Percentiles rank a stretch among this genome's conserved stretches.
These are phyloP conservation scores for Fusarium albosuccineum DNA, from an alignment of 2,329 filamentous ascomycete species.

Conservation along the genomic window DNA sequence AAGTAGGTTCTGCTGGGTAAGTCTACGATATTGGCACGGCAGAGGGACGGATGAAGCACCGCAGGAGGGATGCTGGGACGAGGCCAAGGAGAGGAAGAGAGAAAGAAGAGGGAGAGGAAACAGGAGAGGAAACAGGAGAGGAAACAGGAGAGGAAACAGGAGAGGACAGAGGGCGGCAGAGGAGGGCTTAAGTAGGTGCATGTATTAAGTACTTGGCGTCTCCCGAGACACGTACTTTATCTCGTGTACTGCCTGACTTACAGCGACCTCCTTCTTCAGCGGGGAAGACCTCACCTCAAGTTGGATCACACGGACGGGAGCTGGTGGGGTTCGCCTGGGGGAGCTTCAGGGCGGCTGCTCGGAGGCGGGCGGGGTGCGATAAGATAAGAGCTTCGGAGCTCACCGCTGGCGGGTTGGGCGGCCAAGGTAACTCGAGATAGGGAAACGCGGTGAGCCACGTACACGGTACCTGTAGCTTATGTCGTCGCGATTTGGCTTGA, in stretches of 20 bases:
- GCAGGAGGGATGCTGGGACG: slow-evolving; percentile 41
- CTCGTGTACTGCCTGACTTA: slow-evolving; percentile 35
- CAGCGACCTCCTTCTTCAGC: slow-evolving; percentile 14
- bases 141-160: slow-evolving; percentile 11
- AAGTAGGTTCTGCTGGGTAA: slow-evolving; percentile 7
- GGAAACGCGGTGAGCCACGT: slow-evolving; percentile 33
- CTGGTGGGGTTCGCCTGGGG: slow-evolving; percentile 29
- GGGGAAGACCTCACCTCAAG: slow-evolving; percentile 7
- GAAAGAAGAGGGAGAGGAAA: slow-evolving; percentile 18
- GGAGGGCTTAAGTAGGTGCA: slow-evolving; percentile 35
- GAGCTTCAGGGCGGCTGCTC: slow-evolving; percentile 36
- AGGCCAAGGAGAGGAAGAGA: slow-evolving; percentile 41
- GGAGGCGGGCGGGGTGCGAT: slow-evolving; percentile 43
- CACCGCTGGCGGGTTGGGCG: slow-evolving; percentile 27
- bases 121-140: not conserved
- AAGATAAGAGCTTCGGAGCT: slow-evolving; percentile 50
- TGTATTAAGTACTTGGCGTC: slow-evolving; percentile 24
- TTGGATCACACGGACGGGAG: slow-evolving; percentile 37
- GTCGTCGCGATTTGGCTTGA: not conserved
- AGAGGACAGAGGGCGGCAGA: not conserved
- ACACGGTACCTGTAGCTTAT: not conserved
- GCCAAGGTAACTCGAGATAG: not conserved
- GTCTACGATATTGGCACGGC: not conserved
- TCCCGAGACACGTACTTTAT: slow-evolving; percentile 30
- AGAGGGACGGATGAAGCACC: slow-evolving; percentile 38